A percentile compares a stretch with the other conserved stretches of the same genome.
Evolutionary conservation across 768 basidiomycete species (phyloP).

Genomic region (Galerina sulciceps): DNA sequence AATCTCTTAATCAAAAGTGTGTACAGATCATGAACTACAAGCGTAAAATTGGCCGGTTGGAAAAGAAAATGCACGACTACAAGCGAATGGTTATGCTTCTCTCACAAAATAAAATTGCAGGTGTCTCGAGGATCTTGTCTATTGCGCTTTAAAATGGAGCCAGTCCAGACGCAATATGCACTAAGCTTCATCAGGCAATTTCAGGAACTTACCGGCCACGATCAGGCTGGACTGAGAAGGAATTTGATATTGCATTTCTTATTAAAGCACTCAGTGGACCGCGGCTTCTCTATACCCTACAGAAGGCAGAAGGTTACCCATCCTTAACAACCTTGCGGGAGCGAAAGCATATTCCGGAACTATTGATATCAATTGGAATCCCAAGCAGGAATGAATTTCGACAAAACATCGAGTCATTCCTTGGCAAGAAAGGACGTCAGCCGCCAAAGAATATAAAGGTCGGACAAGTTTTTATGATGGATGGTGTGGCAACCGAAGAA

Average conservation of each 20-base stretch:
- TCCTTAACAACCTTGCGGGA: conserved; percentile 20
- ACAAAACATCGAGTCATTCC: conserved; percentile 15
- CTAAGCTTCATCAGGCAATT: not conserved
- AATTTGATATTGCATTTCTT: conserved; percentile 32
- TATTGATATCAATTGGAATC: conserved; percentile 7
- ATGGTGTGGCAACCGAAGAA: conserved; percentile 30
- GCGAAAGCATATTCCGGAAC: conserved; percentile 15
- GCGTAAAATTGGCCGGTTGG: too few relatives aligned
- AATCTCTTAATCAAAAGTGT: too few relatives aligned
- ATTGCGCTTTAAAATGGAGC: too few relatives aligned
- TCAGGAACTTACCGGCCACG: not conserved
- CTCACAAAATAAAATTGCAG: too few relatives aligned
- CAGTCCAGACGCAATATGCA: not conserved
- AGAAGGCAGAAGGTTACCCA: conserved; percentile 22
- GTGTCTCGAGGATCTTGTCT: too few relatives aligned
- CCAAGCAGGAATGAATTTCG: conserved; percentile 18
- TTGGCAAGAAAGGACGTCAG: conserved; percentile 11
- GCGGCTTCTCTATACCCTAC: conserved; percentile 27
- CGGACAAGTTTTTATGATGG: conserved; percentile 26
- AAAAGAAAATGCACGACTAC: too few relatives aligned
- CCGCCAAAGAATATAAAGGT: conserved; percentile 8
- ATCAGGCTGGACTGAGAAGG: conserved; percentile 16
- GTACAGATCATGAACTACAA: too few relatives aligned
- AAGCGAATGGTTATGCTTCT: too few relatives aligned
- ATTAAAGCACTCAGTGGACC: conserved; percentile 29